These are phyloP conservation scores for Suillus fuscotomentosus DNA, from an alignment of 768 basidiomycete species.

Conservation along the genomic window DNA sequence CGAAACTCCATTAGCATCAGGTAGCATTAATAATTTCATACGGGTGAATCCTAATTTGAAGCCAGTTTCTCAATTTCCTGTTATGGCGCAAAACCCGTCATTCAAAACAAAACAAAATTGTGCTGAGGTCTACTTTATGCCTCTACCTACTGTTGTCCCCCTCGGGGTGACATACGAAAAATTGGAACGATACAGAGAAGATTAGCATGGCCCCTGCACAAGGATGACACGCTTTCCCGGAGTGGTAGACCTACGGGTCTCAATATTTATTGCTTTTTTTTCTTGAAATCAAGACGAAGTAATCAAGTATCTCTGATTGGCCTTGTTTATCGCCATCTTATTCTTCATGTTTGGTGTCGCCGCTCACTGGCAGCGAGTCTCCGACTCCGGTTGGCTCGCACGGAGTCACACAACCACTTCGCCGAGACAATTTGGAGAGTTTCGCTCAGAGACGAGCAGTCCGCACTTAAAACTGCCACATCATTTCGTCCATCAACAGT, in stretches of 20 bases:
- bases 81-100: background rate
- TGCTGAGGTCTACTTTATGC: background rate
- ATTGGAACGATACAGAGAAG: constrained; percentile 99
- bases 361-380: no score
- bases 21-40: no score
- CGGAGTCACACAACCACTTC: no score
- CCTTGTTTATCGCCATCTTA: background rate
- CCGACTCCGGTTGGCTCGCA: no score
- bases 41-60: no score
- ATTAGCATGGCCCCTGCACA: constrained; percentile 99
- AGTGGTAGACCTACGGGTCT: constrained; percentile 66
- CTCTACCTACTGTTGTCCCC: constrained; percentile 48
- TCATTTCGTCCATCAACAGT: no score
- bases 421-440: no score
- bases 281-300: background rate
- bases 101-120: background rate
- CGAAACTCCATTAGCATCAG: no score
- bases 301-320: background rate
- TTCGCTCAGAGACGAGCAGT: no score
- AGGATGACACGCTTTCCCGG: constrained; percentile 99
- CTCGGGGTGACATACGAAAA: constrained; percentile 94
- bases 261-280: constrained; percentile 34
- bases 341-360: background rate
- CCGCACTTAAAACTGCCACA: no score
- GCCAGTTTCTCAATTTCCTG: background rate